These are phyloP conservation scores for barley (Hordeum vulgare) DNA, from an alignment of 176 grass and related monocot species.

Conservation along the genomic window MorexV3_pseudomolecules_assembly NC_058523.1:77947-78446, in stretches of 20 bases:
- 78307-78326: neutral
- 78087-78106: too few relatives aligned
- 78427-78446: neutral
- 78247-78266: neutral
- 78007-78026: neutral
- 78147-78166: neutral
- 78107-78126: neutral
- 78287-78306: neutral
- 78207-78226: neutral
- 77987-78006: neutral
- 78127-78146: neutral
- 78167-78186: neutral
- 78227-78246: neutral
- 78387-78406: slow-evolving; percentile 1
- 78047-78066: neutral
- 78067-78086: too few relatives aligned
- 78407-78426: slow-evolving; percentile 10
- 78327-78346: neutral
- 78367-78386: neutral
- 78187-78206: too few relatives aligned
- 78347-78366: neutral
- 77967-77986: neutral
- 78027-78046: neutral
- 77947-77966: neutral
- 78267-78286: neutral